Base-by-base conservation (phyloP, 345 rosid species). In the Euphorbia lathyris region DNA sequence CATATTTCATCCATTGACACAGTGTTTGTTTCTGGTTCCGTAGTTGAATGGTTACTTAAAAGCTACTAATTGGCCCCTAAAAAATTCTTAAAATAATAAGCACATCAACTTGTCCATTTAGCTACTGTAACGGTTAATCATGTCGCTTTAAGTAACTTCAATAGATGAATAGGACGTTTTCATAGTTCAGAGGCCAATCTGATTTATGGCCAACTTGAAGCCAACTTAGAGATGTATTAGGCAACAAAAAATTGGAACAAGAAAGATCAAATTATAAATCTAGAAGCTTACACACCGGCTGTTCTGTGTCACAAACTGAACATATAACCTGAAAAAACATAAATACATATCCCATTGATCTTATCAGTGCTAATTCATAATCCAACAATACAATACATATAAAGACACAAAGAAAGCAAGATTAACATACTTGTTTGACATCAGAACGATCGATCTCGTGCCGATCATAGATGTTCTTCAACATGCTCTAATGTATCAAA, bases 271-370 rank as follows among this genome's bases (percentile, higher is more conserved):
- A 32, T 7, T 23, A 6, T 29, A 78, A 73, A 72, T 43, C 78
- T 66, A 26, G 74, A 63, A 74, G 53, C 52, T 68, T 29, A 73
- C 77, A 65, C 83, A 94, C 99, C 86, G 86, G 93, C 83, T 92
- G 99, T 80, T 95, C 99, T 25, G 97, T 92, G 83, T 95, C 97
- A 67, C 99, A 95, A 52, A 95, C 97, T 57, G 81, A 80, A 76
- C 99, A 95, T 69, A 95, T 84, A 58, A 92, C 96, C 99, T 95
- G 87, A 34, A 34, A n/a, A 42, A 70, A 74, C 72, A 64, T 52
- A 65, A 73, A 65, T 17, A 59, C 9, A 66, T 51, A 57, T 11
- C 53, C 27, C 60, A 65, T 19, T 22, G 9, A 8, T 59, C 43
- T 59, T 27, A 62, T 55, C 55, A 69, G 27, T 19, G 22, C 13